Evolutionary conservation across 176 grass and related monocot genomes (phyloP).

Genomic region (Phyllostachys edulis): DNA sequence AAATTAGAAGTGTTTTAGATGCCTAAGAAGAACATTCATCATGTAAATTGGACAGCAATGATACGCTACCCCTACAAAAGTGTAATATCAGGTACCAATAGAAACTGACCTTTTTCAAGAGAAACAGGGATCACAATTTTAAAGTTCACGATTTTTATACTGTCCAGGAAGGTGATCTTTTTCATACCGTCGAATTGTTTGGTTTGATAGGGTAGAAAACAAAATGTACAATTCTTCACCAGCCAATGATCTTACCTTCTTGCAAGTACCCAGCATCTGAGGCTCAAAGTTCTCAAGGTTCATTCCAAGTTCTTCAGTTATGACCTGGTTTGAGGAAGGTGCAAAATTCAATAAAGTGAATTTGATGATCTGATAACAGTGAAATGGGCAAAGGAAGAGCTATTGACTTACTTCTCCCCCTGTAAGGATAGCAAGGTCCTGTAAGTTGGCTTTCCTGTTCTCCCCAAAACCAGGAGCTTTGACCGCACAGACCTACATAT

Average conservation of each 20-base stretch:
- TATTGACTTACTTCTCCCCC: conserved; percentile 48
- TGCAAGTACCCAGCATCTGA: conserved; percentile 70
- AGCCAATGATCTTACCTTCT: conserved; percentile 48
- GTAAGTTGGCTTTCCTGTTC: conserved; percentile 49
- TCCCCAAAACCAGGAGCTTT: conserved; percentile 61
- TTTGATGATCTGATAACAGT: not conserved
- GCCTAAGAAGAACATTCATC: not conserved
- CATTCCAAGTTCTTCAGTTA: conserved; percentile 66
- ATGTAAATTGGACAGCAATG: not conserved
- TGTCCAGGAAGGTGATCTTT: not conserved
- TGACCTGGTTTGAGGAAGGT: conserved; percentile 36
- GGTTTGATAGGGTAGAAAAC: not conserved
- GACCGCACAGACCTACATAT: conserved; percentile 43
- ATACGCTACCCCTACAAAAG: not conserved
- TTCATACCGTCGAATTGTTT: not conserved
- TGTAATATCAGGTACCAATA: not conserved
- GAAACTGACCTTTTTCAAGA: not conserved
- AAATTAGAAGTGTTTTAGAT: not conserved
- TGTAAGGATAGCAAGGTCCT: conserved; percentile 51
- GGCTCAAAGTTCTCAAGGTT: conserved; percentile 73
- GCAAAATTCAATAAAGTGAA: not conserved
- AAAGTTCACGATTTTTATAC: not conserved
- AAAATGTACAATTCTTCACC: not conserved
- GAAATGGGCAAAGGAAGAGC: not conserved
- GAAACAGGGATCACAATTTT: not conserved